Conservation (phyloP, 345 rosid genomes). For the Gossypium thurberi region DNA sequence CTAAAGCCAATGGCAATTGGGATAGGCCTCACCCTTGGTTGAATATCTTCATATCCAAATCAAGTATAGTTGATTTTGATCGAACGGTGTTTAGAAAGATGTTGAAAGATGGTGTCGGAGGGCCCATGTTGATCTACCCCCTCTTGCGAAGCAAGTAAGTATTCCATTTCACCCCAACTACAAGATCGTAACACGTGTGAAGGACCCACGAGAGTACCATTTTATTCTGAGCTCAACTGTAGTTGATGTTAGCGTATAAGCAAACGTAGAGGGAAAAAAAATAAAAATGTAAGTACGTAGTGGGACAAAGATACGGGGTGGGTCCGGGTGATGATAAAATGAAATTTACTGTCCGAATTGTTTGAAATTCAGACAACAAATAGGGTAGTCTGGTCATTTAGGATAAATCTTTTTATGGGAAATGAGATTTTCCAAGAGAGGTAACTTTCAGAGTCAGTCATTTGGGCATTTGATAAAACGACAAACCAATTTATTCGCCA, state of each 20-base stretch:
- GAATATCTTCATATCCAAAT: conserved; percentile 65
- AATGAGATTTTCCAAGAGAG: conserved; percentile 24
- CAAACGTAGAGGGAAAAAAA: not conserved
- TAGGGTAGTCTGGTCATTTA: conserved; percentile 25
- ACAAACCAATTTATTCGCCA: conserved; percentile 40
- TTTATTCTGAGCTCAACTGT: not conserved
- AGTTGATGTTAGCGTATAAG: conserved; percentile 16
- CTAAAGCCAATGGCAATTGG: conserved; percentile 68
- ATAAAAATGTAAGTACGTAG: not conserved
- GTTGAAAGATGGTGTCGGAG: conserved; percentile 68
- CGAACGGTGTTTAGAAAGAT: conserved; percentile 56
- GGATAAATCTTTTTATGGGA: conserved; percentile 26
- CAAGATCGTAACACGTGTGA: conserved; percentile 27
- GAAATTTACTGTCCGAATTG: not conserved
- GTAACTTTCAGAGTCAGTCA: not conserved
- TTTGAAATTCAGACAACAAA: not conserved
- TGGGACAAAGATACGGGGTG: conserved; percentile 41
- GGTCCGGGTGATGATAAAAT: conserved; percentile 15
- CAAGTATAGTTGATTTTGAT: conserved; percentile 52
- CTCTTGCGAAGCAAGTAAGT: conserved; percentile 75
- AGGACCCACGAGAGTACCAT: conserved; percentile 1
- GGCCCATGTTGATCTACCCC: conserved; percentile 92
- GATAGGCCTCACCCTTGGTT: conserved; percentile 95
- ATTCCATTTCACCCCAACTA: not conserved
- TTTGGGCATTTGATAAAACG: conserved; percentile 33